These are phyloP conservation scores for Urostyla sp. DNA, from an alignment of 73 alveolate species.

Conservation along the genomic window DNA sequence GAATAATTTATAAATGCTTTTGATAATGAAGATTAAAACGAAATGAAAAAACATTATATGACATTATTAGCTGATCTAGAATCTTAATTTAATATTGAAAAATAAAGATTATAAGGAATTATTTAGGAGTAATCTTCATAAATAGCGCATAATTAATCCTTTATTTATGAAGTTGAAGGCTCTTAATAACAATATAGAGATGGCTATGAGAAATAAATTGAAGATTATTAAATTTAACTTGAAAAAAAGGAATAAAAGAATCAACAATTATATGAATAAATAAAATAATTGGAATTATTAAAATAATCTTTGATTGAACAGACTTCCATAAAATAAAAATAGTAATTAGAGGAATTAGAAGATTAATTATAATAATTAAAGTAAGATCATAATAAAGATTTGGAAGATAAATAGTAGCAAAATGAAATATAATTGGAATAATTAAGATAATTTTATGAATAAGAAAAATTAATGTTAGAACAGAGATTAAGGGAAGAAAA, in stretches of 20 bases:
- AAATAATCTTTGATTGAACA: too few species aligned
- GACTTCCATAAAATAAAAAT: too few species aligned
- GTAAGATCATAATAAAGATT: constrained; percentile 30
- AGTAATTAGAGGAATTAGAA: constrained; percentile 39
- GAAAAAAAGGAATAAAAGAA: constrained; percentile 37
- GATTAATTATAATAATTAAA: constrained; percentile 51
- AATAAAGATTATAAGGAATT: background rate
- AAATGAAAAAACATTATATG: background rate
- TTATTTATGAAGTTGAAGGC: background rate
- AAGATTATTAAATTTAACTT: constrained; percentile 34
- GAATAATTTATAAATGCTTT: constrained; percentile 57
- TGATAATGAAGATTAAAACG: constrained; percentile 19
- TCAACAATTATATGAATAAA: constrained; percentile 39
- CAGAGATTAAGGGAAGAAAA: constrained; percentile 64
- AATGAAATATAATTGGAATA: constrained; percentile 55
- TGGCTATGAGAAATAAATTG: constrained; percentile 12
- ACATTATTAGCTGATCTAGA: background rate
- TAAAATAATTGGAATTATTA: background rate
- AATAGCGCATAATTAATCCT: background rate
- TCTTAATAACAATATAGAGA: constrained; percentile 10
- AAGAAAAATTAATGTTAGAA: constrained; percentile 70
- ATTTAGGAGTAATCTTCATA: background rate
- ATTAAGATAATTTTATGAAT: constrained; percentile 67
- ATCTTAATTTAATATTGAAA: background rate
- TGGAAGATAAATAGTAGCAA: constrained; percentile 48